Evolutionary conservation across 176 grass and related monocot species (phyloP), one percentile per base, ranked within the genome.

Genomic region (Coix lacrymajobi): DNA sequence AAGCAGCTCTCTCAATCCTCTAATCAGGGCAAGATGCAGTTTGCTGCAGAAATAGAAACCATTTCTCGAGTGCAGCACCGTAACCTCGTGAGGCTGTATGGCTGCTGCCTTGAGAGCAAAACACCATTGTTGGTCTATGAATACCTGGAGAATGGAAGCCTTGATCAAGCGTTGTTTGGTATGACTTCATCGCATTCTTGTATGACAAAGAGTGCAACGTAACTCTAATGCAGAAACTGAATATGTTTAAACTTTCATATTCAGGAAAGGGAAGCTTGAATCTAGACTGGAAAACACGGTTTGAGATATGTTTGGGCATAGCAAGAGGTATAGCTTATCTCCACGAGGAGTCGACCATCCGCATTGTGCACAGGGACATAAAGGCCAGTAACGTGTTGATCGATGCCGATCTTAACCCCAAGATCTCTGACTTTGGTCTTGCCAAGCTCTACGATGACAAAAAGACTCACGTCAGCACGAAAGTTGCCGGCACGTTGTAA

Each of bases 351-450:
- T 95, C 93, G 7, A 81, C 69, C 38, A 14, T 90, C 38, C 82
- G 90, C 61, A 73, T 92, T 28, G 87, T 95, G 28, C 92, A 95
- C 84, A 92, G 92, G 81, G 92, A 95, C 54, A 90, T 95, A 61
- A 95, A 95, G 68, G 90, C 93, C 26, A 92, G 90, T 19, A 95
- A 95, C 66, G 81, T 95, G 33, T 84, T 95, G 32, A 79, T 95
- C 9, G 93, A 95, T 78, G 36, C 74, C 7, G 75, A 92, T 84
- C 87, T 92, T 25, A 95, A 78, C 19, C 93, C 90, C 30, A 92
- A 92, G 74, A 95, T 92, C 63, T 95, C 90, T 3, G 93, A 95
- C 75, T 95, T 95, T n/a, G 93, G 93, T 11, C 83, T 95, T 4
- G 93, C 90, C 0, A 95, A 88, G 71, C 90, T 92, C 68, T 95